Base-by-base conservation (phyloP, 495 filamentous ascomycete species). In the Terfezia claveryi region DNA sequence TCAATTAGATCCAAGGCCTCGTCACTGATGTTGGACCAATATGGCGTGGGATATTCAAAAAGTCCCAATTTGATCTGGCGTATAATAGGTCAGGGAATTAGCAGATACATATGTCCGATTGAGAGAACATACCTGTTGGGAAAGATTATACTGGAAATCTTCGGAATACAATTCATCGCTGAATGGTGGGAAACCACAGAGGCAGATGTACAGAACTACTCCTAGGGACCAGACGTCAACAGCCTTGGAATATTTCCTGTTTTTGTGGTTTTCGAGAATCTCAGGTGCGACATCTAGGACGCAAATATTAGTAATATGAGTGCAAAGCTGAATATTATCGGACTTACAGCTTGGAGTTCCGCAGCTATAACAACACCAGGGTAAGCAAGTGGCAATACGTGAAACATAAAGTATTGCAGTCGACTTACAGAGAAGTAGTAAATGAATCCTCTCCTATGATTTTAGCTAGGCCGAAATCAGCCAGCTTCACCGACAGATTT, bases 381-480 rank as follows among this genome's bases (percentile, higher is more conserved):
- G 62, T 62, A 49, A 20, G 20, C 20, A 20, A 32, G 38, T 17
- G 8, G 10, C 53, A 52, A 16, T 14, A 20, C 20, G 20, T 11
- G 10, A 36, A 6, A 36, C 38, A 16, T 10, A 36, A 36, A 67
- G 51, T 12, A 14, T 14, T 46, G 51, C 17, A 16, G 27, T 36
- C 32, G 50, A 72, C 78, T 68, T 71, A 82, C 65, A 99, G 71
- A 0, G 92, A 95, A 4, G 91, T 96, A 8, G 92, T 96, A 62
- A 99, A 99, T 2, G 89, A 95, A 60, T 95, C 87, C 66, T 96
- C 92, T 32, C 92, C 92, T 64, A 96, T 94, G 59, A 96, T 96
- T 67, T 99, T 99, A 23, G 92, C 91, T 32, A 99, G 76, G 23
- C 92, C 92, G 68, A 99, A 99, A 67, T 99, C 92, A 2, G 86